Evolutionary conservation across 2,329 filamentous ascomycete genomes (phyloP).

Genomic region (Exophiala oligosperma): DNA sequence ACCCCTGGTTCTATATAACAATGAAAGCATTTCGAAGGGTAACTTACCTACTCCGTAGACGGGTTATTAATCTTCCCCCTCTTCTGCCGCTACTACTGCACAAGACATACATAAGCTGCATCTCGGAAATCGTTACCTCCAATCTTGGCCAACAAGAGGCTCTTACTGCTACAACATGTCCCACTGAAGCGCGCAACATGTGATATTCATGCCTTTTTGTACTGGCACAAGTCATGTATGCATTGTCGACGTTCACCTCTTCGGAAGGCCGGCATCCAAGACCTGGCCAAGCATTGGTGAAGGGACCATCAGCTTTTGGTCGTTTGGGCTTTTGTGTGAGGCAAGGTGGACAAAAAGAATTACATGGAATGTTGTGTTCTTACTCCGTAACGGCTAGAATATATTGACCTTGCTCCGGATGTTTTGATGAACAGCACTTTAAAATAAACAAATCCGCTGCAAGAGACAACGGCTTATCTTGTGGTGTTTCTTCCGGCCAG

Average conservation of each 20-base stretch:
- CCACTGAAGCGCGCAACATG: background rate
- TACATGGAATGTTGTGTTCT: background rate
- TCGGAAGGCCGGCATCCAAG: background rate
- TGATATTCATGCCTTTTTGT: background rate
- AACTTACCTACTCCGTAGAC: no score
- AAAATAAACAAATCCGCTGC: no score
- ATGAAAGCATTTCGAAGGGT: no score
- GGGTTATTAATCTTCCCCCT: no score
- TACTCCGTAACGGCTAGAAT: background rate
- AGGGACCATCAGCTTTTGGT: background rate
- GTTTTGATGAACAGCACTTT: no score
- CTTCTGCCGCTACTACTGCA: no score
- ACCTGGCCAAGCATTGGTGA: background rate
- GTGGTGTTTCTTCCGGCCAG: no score
- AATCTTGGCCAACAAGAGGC: background rate
- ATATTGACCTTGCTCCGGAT: background rate
- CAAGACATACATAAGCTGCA: background rate
- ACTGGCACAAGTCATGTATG: no score
- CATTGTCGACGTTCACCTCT: no score
- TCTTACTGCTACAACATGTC: background rate
- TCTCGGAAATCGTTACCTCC: background rate
- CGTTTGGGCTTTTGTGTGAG: background rate
- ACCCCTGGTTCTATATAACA: no score
- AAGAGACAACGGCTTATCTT: no score
- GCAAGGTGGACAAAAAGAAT: background rate